Percentiles rank a stretch among this genome's conserved stretches.
Conservation (phyloP, 2,329 filamentous ascomycete species). For the Calonectria leucothoes region DNA sequence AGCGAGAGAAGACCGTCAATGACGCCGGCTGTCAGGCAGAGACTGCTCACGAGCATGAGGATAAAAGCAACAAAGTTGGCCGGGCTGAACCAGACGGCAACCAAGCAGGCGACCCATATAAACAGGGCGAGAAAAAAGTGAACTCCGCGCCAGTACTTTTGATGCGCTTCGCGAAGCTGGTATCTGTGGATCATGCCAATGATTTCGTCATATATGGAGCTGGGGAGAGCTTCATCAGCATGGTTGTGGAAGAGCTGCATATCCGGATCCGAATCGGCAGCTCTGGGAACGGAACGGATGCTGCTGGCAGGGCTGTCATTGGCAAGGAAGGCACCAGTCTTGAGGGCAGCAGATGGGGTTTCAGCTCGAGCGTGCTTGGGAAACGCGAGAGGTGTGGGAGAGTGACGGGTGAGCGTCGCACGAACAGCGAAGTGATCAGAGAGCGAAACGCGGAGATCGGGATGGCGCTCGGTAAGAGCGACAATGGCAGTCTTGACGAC, state of each 20-base stretch:
- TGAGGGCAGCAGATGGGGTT: constrained; percentile 38
- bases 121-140: constrained; percentile 79
- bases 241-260: constrained; percentile 46
- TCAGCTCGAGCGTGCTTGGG: constrained; percentile 27
- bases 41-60: constrained; percentile 81
- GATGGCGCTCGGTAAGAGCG: constrained; percentile 85
- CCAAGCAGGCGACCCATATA: constrained; percentile 78
- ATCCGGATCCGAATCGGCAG: constrained; percentile 41
- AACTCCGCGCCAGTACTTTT: constrained; percentile 76
- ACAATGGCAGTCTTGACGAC: constrained; percentile 77
- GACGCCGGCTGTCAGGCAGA: constrained; percentile 80
- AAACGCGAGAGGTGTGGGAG: constrained; percentile 37
- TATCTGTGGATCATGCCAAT: constrained; percentile 78
- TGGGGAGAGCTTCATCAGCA: constrained; percentile 29
- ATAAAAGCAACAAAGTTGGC: constrained; percentile 82
- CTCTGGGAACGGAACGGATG: constrained; percentile 32
- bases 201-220: constrained; percentile 61
- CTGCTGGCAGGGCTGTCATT: constrained; percentile 38
- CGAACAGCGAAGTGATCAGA: constrained; percentile 97
- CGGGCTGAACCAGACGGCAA: constrained; percentile 89
- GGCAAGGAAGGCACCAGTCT: constrained; percentile 41
- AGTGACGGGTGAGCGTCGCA: constrained; percentile 73
- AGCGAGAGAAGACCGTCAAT: constrained; percentile 88
- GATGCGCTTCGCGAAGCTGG: constrained; percentile 74
- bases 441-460: constrained; percentile 83